These are phyloP conservation scores for Neostapfia colusana DNA, from an alignment of 176 grass and related monocot genomes.

Conservation along the genomic window DNA sequence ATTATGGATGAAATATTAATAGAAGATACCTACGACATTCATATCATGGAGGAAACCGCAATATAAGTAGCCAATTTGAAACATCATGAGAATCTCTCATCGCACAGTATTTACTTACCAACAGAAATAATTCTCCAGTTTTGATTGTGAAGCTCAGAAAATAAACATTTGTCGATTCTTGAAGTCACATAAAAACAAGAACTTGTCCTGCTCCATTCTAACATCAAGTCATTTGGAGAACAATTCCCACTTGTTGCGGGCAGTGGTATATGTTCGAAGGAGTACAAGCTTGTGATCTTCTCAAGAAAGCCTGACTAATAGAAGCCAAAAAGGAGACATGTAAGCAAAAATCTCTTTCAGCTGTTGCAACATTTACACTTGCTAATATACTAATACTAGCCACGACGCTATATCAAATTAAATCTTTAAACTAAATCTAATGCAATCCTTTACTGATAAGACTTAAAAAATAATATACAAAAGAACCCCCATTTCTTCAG, in stretches of 20 bases:
- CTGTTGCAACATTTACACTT: neutral
- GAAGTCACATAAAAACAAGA: slow-evolving; percentile 68
- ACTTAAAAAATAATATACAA: neutral
- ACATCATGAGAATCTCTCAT: slow-evolving; percentile 2
- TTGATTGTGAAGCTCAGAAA: slow-evolving; percentile 52
- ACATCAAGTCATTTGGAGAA: slow-evolving; percentile 39
- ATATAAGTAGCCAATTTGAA: neutral
- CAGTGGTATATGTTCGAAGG: slow-evolving; percentile 37
- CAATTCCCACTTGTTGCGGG: slow-evolving; percentile 11
- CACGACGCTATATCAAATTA: neutral
- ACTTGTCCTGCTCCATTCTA: slow-evolving; percentile 49
- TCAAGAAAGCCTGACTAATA: slow-evolving; percentile 62
- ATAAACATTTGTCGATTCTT: slow-evolving; percentile 47
- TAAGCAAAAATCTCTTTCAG: slow-evolving; percentile 12
- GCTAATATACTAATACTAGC: neutral
- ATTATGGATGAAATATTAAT: slow-evolving; percentile 8
- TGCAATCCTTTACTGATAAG: neutral
- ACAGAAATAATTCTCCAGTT: slow-evolving; percentile 58
- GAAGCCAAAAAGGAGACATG: neutral
- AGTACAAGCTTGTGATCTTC: slow-evolving; percentile 44
- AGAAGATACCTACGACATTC: neutral
- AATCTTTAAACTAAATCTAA: neutral
- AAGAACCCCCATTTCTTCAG: neutral
- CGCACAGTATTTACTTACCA: slow-evolving; percentile 48
- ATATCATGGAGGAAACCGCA: slow-evolving; percentile 23